phyloP scores from a whole-genome alignment of 768 basidiomycete species.

The Myochromella boudieri region DNA sequence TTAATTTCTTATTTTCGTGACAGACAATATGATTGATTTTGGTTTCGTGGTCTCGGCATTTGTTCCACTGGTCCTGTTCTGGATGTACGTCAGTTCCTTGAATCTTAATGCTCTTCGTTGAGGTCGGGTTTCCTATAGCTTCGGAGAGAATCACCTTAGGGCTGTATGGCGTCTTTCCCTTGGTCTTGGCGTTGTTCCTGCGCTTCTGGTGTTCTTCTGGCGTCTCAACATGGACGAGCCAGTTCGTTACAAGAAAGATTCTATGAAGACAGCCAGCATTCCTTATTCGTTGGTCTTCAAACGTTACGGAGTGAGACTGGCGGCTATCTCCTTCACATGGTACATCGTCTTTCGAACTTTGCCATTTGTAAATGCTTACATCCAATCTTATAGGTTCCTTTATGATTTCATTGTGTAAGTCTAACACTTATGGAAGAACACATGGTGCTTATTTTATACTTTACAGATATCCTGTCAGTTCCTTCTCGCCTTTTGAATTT shows the following conservation, averaged over 20 bases:
- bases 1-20: not conserved
- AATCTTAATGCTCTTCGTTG: not conserved
- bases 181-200: slow-evolving; percentile 82
- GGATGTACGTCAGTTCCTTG: slow-evolving; percentile 62
- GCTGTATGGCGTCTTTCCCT: slow-evolving; percentile 88
- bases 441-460: slow-evolving; percentile 1
- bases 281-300: slow-evolving; percentile 77
- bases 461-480: slow-evolving; percentile 61
- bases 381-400: slow-evolving; percentile 49
- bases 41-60: slow-evolving; percentile 81
- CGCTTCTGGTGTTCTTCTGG: slow-evolving; percentile 81
- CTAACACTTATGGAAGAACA: not conserved
- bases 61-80: slow-evolving; percentile 81
- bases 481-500: not conserved
- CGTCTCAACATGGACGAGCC: slow-evolving; percentile 85
- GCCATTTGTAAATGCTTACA: not conserved
- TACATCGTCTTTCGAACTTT: slow-evolving; percentile 22
- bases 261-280: slow-evolving; percentile 73
- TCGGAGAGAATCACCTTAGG: slow-evolving; percentile 75
- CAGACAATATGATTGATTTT: slow-evolving; percentile 83
- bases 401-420: slow-evolving; percentile 79
- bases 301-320: slow-evolving; percentile 76
- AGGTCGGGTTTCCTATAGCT: slow-evolving; percentile 38
- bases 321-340: slow-evolving; percentile 80
- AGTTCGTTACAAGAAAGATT: slow-evolving; percentile 66